Percentiles rank a stretch among this genome's conserved stretches.
Evolutionary conservation across 2,329 filamentous ascomycete species (phyloP).

Genomic region (Penicillium expansum): DNA sequence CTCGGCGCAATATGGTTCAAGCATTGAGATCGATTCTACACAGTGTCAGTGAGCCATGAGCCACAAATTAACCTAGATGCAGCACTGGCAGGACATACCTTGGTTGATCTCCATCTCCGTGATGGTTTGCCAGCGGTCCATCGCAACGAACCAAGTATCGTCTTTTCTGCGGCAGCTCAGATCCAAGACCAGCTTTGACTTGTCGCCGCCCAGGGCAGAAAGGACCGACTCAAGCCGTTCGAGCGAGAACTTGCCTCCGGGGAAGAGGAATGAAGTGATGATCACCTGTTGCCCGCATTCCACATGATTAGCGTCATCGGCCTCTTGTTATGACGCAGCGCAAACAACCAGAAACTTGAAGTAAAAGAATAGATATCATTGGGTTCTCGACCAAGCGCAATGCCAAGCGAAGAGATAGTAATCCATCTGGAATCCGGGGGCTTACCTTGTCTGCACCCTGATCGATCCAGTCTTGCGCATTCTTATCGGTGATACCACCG

Average conservation of each 20-base stretch:
- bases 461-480: slow-evolving; percentile 82
- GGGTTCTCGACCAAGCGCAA: background rate
- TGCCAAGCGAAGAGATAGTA: background rate
- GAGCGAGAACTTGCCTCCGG: slow-evolving; percentile 75
- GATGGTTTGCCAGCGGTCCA: slow-evolving; percentile 98
- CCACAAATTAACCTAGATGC: background rate
- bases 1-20: slow-evolving; percentile 92
- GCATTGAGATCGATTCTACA: slow-evolving; percentile 70
- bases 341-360: slow-evolving; percentile 4
- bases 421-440: slow-evolving; percentile 13
- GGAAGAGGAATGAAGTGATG: slow-evolving; percentile 93
- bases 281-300: slow-evolving; percentile 68
- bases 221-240: slow-evolving; percentile 72
- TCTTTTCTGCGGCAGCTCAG: slow-evolving; percentile 80
- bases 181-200: slow-evolving; percentile 83
- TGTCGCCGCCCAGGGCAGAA: slow-evolving; percentile 68
- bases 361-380: background rate
- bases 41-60: slow-evolving; percentile 8
- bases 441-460: slow-evolving; percentile 83
- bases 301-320: slow-evolving; percentile 19
- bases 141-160: slow-evolving; percentile 89
- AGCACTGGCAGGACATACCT: slow-evolving; percentile 54
- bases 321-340: slow-evolving; percentile 11
- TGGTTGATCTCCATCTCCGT: slow-evolving; percentile 92
- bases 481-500: slow-evolving; percentile 84